A percentile compares a stretch with the other conserved stretches of the same genome.
phyloP scores from a whole-genome alignment of 805 yeast species.

The Lachancea waltii region DNA sequence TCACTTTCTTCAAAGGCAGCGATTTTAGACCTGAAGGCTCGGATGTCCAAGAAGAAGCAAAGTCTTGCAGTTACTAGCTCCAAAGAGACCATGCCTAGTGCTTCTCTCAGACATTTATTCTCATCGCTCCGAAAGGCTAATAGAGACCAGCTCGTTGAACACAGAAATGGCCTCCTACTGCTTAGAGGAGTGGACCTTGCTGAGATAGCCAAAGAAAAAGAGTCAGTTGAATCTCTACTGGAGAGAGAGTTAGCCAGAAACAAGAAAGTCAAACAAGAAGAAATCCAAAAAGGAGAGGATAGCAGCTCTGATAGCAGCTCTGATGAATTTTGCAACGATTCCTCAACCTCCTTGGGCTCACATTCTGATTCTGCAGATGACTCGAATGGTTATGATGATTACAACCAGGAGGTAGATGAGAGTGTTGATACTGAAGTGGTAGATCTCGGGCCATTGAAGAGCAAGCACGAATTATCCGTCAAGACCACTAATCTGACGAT shows the following conservation, averaged over 20 bases:
- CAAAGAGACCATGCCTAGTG: slow-evolving; percentile 9
- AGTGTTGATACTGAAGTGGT: too few species aligned
- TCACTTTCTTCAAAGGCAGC: slow-evolving; percentile 31
- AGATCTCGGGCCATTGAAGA: too few species aligned
- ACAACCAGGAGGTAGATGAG: too few species aligned
- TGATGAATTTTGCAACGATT: slow-evolving; percentile 20
- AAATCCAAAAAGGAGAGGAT: slow-evolving; percentile 26
- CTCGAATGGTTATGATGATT: too few species aligned
- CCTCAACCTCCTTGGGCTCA: too few species aligned
- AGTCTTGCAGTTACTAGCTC: not conserved
- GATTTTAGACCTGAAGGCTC: slow-evolving; percentile 32
- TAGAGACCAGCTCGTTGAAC: slow-evolving; percentile 43
- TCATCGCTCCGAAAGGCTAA: slow-evolving; percentile 38
- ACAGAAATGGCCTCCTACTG: slow-evolving; percentile 42
- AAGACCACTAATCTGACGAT: too few species aligned
- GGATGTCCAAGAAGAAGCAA: slow-evolving; percentile 25
- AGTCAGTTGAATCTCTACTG: slow-evolving; percentile 30
- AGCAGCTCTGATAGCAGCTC: slow-evolving; percentile 18
- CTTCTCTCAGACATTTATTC: slow-evolving; percentile 31
- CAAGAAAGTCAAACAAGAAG: slow-evolving; percentile 39
- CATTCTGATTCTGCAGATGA: slow-evolving; percentile 5
- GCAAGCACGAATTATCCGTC: too few species aligned
- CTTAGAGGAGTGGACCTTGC: slow-evolving; percentile 39
- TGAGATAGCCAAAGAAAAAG: slow-evolving; percentile 35
- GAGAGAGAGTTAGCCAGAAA: slow-evolving; percentile 48